These are phyloP conservation scores for Clarireedia sp. DNA, from an alignment of 2,329 filamentous ascomycete species.

Conservation along the genomic window DNA sequence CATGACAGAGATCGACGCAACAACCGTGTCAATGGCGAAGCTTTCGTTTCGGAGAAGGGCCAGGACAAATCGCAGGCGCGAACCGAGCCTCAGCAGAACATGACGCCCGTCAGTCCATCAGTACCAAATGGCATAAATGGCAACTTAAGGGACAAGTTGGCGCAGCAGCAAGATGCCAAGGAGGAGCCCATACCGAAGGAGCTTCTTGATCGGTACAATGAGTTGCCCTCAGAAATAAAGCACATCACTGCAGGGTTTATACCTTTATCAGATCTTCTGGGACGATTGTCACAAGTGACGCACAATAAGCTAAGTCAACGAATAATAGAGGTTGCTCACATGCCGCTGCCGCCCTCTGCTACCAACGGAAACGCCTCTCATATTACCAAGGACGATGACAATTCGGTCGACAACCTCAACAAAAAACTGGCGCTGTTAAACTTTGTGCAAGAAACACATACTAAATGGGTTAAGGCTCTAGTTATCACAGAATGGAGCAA, in stretches of 20 bases:
- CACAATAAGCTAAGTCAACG: slow-evolving; percentile 69
- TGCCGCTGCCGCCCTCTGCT: slow-evolving; percentile 48
- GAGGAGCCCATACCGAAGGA: slow-evolving; percentile 20
- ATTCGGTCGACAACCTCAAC: slow-evolving; percentile 55
- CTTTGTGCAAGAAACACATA: slow-evolving; percentile 71
- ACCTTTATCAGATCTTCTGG: slow-evolving; percentile 65
- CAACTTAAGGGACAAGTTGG: slow-evolving; percentile 11
- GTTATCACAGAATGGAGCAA: slow-evolving; percentile 88
- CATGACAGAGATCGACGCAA: slow-evolving; percentile 43
- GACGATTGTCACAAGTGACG: slow-evolving; percentile 72
- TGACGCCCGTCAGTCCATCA: slow-evolving; percentile 24
- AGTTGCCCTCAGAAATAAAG: slow-evolving; percentile 52
- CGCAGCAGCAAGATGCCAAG: slow-evolving; percentile 16
- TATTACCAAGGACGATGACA: slow-evolving; percentile 42
- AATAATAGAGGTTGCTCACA: slow-evolving; percentile 61
- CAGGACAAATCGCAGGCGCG: slow-evolving; percentile 27
- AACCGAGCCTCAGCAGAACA: slow-evolving; percentile 23
- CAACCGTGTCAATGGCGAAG: slow-evolving; percentile 38
- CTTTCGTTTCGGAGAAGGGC: slow-evolving; percentile 31
- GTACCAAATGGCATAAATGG: slow-evolving; percentile 25
- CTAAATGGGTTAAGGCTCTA: slow-evolving; percentile 86
- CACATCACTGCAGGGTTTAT: slow-evolving; percentile 74
- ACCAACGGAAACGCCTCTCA: slow-evolving; percentile 44
- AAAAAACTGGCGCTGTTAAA: slow-evolving; percentile 72
- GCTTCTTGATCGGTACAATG: slow-evolving; percentile 41